These are phyloP conservation scores for Pseudotulostoma volvatum DNA, from an alignment of 495 filamentous ascomycete genomes.

Conservation along the genomic window DNA sequence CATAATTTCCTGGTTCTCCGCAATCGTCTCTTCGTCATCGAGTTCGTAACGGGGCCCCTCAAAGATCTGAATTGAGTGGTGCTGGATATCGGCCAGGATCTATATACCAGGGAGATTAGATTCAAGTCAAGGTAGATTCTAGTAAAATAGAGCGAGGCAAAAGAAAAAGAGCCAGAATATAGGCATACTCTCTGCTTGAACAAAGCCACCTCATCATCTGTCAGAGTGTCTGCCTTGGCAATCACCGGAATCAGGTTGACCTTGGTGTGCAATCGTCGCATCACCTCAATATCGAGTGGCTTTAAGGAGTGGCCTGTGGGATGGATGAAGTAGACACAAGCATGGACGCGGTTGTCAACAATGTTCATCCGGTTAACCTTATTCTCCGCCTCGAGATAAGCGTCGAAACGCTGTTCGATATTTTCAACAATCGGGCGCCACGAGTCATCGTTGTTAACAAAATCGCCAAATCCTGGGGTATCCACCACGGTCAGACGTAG, in stretches of 20 bases:
- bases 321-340: constrained; percentile 98
- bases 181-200: constrained; percentile 87
- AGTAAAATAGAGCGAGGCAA: too few relatives aligned
- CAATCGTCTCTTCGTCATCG: constrained; percentile 97
- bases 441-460: constrained; percentile 98
- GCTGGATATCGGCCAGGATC: constrained; percentile 94
- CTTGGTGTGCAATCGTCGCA: constrained; percentile 98
- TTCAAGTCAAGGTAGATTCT: too few relatives aligned
- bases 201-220: constrained; percentile 80
- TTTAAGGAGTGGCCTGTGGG: constrained; percentile 98
- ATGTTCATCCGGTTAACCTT: constrained; percentile 99
- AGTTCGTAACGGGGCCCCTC: constrained; percentile 96
- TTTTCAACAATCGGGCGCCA: constrained; percentile 98
- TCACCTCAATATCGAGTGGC: constrained; percentile 97
- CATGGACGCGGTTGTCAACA: constrained; percentile 94
- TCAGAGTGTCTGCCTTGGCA: constrained; percentile 94
- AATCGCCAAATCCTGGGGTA: constrained; percentile 95
- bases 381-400: constrained; percentile 97
- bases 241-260: constrained; percentile 99
- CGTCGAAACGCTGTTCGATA: constrained; percentile 96
- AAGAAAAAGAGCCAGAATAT: not conserved
- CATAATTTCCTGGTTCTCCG: constrained; percentile 99
- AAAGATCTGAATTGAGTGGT: constrained; percentile 96
- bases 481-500: constrained; percentile 94
- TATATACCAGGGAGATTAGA: constrained; percentile 19